Base-by-base conservation (phyloP, 1,284 basidiomycete genomes). In the Marasmius tenuissimus region DNA sequence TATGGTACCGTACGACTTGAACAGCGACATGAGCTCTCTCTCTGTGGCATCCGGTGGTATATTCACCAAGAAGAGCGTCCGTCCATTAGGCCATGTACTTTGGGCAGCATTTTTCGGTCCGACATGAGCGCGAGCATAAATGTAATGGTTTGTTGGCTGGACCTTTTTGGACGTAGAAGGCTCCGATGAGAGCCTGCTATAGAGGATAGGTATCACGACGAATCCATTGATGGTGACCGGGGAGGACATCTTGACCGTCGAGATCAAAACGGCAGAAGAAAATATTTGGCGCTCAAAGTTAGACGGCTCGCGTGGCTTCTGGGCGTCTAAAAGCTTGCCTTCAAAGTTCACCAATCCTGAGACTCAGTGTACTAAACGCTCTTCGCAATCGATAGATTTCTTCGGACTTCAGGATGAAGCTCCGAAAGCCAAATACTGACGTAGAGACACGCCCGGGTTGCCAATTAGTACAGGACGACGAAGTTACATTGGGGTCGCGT, bases 11-110 rank as follows among this genome's bases (percentile, higher is more conserved):
- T 82, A 86, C 14, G 79, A 70, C 68, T 88, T 88, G 79, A 95
- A 94, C 20, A 96, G 78, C 1, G 85, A 74, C 3, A 85, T 78
- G 1, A 96, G 74, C 70, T 93, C 91, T 54, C 90, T 81, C 66
- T 92, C 89, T 0, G 91, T 92, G 3, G 92, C 86, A 72, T 96
- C 93, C 57, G 92, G 87, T 1, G 94, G 94, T 3, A 95, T 75
- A 69, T 97, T 96, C 61, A 91, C 91, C 9, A 95, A 77, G 70
- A 97, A 97, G 12, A 96, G 77, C 0, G 93, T 95, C 55, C 94
- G 83, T 16, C 84, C 89, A 47, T 84, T 78, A 0, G 90, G 92
- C 48, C 88, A 76, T 11, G 68, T 69, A 16, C 70, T 58, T 58
- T 69, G 66, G 7, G 65, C 62, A 50, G 71, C 68, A 59, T 80